Conservation (phyloP, 306 rosid genomes). For the Comarum palustre region DNA sequence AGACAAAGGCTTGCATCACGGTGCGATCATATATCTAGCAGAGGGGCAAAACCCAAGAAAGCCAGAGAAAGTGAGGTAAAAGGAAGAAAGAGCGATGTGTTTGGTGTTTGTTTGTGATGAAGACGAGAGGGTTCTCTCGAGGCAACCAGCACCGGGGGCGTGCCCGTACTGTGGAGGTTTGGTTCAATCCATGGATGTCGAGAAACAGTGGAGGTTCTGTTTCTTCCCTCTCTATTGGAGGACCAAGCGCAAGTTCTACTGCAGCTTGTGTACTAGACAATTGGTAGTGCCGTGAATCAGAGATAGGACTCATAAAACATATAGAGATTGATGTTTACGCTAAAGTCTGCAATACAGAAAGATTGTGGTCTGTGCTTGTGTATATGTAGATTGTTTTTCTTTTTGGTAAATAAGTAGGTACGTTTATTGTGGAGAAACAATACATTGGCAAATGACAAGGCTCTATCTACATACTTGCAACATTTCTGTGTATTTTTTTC, state of each 20-base stretch:
- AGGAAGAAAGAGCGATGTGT: conserved; percentile 48
- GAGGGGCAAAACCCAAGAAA: neutral
- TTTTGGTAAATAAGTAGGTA: neutral
- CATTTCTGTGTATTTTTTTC: neutral
- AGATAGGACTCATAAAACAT: neutral
- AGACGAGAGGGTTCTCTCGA: conserved; percentile 56
- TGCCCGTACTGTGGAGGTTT: conserved; percentile 81
- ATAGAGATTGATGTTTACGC: neutral
- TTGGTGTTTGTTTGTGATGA: conserved; percentile 79
- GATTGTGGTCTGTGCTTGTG: neutral
- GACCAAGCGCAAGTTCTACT: conserved; percentile 60
- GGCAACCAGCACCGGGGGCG: conserved; percentile 69
- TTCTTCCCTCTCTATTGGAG: conserved; percentile 58
- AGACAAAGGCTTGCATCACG: neutral
- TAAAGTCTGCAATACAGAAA: neutral
- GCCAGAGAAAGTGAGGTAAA: neutral
- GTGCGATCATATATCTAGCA: neutral
- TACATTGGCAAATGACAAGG: no score
- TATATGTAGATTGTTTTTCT: neutral
- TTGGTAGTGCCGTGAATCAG: conserved; percentile 34
- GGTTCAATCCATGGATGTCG: conserved; percentile 65
- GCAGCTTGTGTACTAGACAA: conserved; percentile 47
- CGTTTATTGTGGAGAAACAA: neutral
- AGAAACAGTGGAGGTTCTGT: conserved; percentile 67
- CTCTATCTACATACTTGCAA: neutral